Evolutionary conservation across 2,329 filamentous ascomycete genomes (phyloP), one percentile per base, ranked within the genome.

Genomic region (Trichophaea hybrida): DNA sequence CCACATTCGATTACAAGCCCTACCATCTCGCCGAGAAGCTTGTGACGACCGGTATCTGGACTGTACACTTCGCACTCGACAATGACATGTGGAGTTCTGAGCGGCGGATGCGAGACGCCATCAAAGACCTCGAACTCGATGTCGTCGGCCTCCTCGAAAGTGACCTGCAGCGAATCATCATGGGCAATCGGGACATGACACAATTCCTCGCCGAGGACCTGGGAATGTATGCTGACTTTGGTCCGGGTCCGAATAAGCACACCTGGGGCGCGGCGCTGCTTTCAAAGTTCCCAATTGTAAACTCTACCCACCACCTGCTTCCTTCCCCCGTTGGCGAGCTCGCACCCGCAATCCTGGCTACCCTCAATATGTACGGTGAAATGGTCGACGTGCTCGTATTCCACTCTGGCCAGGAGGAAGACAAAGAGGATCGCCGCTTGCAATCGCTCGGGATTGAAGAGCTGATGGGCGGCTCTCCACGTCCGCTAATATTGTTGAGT

Each of bases 31-130:
- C 95, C 57, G 85, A 90, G 64, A 93, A 93, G 67, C 75, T 94
- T 57, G 79, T 96, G 61, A 97, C 94, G 0, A 88, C 89, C 1
- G 93, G 93, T 67, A 97, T 98, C 71, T 98, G 93, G 93, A 98
- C 93, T 0, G 90, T 97, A 59, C 93, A 98, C 74, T 98, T 98
- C 72, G 90, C 87, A 12, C 81, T 98, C 17, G 93, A 98, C 74
- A 97, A 98, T 68, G 86, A 96, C 72, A 96, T 97, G 90, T 97
- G 89, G 88, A 91, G 88, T 7, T 95, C 91, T 0, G 93, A 98
- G 73, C 82, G 86, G 68, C 89, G 93, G 64, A 94, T 95, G 82
- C 85, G 88, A 60, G 85, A 96, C 75, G 77, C 94, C 12, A 84
- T 95, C 73, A 83, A 88, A 69, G 93, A 97, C 69, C 76, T 95